Conservation (phyloP, 108 stramenopile species). For the Fragilaria crotonensis region DNA sequence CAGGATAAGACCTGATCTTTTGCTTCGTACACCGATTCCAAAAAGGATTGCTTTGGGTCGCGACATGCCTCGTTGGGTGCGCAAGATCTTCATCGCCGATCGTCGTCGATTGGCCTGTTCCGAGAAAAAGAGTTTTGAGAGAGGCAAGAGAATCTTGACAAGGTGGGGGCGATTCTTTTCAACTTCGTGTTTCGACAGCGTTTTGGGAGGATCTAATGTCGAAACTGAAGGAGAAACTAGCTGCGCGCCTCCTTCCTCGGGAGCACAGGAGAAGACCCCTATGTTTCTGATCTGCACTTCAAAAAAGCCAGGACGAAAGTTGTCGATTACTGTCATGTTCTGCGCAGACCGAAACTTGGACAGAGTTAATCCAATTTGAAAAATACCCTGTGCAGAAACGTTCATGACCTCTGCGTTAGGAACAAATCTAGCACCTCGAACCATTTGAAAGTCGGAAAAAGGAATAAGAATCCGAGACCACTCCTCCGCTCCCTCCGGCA, state of each 20-base stretch:
- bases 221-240: not conserved
- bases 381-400: slow-evolving; percentile 47
- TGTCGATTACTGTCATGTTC: slow-evolving; percentile 49
- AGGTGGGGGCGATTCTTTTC: slow-evolving; percentile 42
- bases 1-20: slow-evolving; percentile 26
- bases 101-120: slow-evolving; percentile 56
- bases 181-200: slow-evolving; percentile 48
- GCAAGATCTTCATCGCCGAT: slow-evolving; percentile 57
- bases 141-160: slow-evolving; percentile 50
- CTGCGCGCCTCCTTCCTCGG: not conserved
- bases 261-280: slow-evolving; percentile 51
- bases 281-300: slow-evolving; percentile 58
- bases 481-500: slow-evolving; percentile 10
- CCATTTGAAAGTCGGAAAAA: slow-evolving; percentile 54
- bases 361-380: slow-evolving; percentile 71
- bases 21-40: slow-evolving; percentile 37
- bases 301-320: slow-evolving; percentile 75
- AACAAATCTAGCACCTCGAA: slow-evolving; percentile 61
- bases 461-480: slow-evolving; percentile 54
- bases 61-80: slow-evolving; percentile 39
- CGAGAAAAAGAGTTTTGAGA: slow-evolving; percentile 55
- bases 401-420: slow-evolving; percentile 51
- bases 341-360: slow-evolving; percentile 55
- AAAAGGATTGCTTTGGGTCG: slow-evolving; percentile 35
- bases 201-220: slow-evolving; percentile 20